A percentile compares a stretch with the other conserved stretches of the same genome.
These are phyloP conservation scores for Trametes villosa DNA, from an alignment of 768 basidiomycete genomes.

Conservation along the genomic window DNA sequence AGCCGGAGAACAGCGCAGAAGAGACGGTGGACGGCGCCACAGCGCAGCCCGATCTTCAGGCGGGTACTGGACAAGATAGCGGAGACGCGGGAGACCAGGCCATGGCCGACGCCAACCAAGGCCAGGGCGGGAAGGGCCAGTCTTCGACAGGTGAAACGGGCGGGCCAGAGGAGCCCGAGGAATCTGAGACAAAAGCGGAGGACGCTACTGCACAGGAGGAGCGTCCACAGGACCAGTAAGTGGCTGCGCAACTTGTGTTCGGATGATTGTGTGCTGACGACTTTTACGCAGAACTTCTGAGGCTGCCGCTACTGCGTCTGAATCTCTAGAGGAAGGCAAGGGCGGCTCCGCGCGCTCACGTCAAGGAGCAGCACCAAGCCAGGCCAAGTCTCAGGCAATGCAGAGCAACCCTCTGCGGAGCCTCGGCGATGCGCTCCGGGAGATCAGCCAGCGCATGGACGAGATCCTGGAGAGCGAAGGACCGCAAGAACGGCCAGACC, in stretches of 20 bases:
- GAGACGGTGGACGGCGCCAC: constrained; percentile 40
- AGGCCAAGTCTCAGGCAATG: constrained; percentile 35
- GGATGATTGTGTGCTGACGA: background rate
- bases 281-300: constrained; percentile 4
- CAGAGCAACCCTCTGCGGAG: constrained; percentile 67
- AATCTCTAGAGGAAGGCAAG: constrained; percentile 14
- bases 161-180: background rate
- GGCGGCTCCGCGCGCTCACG: constrained; percentile 19
- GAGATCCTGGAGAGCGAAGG: constrained; percentile 66
- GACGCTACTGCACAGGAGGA: constrained; percentile 1
- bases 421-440: constrained; percentile 81
- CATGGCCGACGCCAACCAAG: constrained; percentile 14
- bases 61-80: constrained; percentile 31
- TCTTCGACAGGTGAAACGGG: constrained; percentile 6
- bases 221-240: constrained; percentile 12
- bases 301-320: background rate
- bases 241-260: background rate
- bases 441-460: constrained; percentile 82
- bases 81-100: constrained; percentile 17
- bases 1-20: constrained; percentile 49
- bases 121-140: constrained; percentile 11
- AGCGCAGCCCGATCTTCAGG: constrained; percentile 44
- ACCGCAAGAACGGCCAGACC: constrained; percentile 29
- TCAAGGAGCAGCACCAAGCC: constrained; percentile 22
- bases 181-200: background rate